Conservation (phyloP, 2,329 filamentous ascomycete species). For the Didymellaceae sp. region DNA sequence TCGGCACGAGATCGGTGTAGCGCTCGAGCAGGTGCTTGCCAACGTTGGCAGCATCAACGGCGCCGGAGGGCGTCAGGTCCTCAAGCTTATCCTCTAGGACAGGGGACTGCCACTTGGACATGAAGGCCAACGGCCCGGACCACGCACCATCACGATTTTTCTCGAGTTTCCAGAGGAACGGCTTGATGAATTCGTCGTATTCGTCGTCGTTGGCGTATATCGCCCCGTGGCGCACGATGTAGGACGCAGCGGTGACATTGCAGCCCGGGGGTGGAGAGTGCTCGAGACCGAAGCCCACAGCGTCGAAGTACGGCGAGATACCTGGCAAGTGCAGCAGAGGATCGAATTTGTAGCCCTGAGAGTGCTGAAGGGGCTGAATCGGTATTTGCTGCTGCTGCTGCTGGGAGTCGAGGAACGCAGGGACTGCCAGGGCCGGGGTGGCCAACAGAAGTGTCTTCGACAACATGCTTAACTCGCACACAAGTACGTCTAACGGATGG, state of each 20-base stretch:
- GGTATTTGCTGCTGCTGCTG: slow-evolving; percentile 24
- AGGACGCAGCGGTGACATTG: slow-evolving; percentile 56
- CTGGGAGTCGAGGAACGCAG: slow-evolving; percentile 19
- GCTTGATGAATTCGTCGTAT: slow-evolving; percentile 58
- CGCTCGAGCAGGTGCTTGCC: slow-evolving; percentile 66
- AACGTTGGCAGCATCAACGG: slow-evolving; percentile 62
- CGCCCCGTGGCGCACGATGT: slow-evolving; percentile 57
- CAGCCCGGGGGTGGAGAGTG: slow-evolving; percentile 57
- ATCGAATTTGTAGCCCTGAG: slow-evolving; percentile 53
- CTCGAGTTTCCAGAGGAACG: slow-evolving; percentile 62
- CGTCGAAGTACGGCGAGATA: slow-evolving; percentile 59
- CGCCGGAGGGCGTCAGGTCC: slow-evolving; percentile 37
- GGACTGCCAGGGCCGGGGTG: slow-evolving; percentile 30
- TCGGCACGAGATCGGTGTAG: slow-evolving; percentile 58
- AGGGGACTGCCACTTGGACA: slow-evolving; percentile 63
- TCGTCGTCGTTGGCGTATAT: slow-evolving; percentile 60
- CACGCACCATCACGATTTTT: slow-evolving; percentile 60
- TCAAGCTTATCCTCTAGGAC: slow-evolving; percentile 59
- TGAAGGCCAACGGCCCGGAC: slow-evolving; percentile 62
- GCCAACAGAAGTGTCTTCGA: slow-evolving; percentile 26
- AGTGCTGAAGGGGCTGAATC: slow-evolving; percentile 34
- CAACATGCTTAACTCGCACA: slow-evolving; percentile 7
- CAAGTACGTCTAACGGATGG: background rate
- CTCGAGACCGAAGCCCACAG: slow-evolving; percentile 54
- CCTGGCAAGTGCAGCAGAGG: slow-evolving; percentile 58